Percentiles rank a stretch among this genome's conserved stretches.
Conservation (phyloP, 371 early-diverging fungal species). For the Mucor piriformis region DNA sequence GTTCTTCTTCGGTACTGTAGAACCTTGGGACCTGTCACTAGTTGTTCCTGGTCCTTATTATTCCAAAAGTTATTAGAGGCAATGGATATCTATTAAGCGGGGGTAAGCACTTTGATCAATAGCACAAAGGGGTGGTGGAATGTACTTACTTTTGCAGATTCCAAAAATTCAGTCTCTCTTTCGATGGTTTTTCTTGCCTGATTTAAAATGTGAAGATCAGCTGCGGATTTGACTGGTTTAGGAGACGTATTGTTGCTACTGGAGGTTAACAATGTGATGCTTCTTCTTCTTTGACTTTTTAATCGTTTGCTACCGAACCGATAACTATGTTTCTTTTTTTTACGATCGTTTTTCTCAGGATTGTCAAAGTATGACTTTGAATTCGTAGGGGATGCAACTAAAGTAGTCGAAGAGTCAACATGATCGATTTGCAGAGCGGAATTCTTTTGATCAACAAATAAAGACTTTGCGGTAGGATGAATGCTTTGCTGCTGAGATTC, state of each 20-base stretch:
- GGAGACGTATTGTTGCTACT: slow-evolving; percentile 3
- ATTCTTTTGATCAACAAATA: slow-evolving; percentile 5
- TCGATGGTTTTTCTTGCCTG: slow-evolving; percentile 17
- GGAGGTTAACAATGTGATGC: not conserved
- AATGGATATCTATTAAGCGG: not conserved
- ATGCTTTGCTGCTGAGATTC: slow-evolving; percentile 17
- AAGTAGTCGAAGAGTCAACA: slow-evolving; percentile 21
- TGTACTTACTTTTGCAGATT: slow-evolving; percentile 11
- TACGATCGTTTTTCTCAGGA: slow-evolving; percentile 9
- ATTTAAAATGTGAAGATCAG: slow-evolving; percentile 6
- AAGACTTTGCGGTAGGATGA: not conserved
- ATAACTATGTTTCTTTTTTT: slow-evolving; percentile 20
- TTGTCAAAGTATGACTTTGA: not conserved
- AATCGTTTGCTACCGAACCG: slow-evolving; percentile 12
- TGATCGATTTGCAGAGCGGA: slow-evolving; percentile 5
- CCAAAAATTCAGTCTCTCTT: slow-evolving; percentile 16
- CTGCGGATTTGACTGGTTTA: not conserved
- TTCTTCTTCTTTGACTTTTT: slow-evolving; percentile 15
- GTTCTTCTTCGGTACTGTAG: slow-evolving; percentile 20
- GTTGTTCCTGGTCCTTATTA: not conserved
- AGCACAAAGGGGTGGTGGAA: not conserved
- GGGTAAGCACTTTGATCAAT: not conserved
- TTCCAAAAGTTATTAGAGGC: not conserved
- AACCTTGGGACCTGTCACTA: not conserved
- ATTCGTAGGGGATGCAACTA: slow-evolving; percentile 15